Evolutionary conservation across 768 basidiomycete genomes (phyloP).

Genomic region (Serendipita sp.): DNA sequence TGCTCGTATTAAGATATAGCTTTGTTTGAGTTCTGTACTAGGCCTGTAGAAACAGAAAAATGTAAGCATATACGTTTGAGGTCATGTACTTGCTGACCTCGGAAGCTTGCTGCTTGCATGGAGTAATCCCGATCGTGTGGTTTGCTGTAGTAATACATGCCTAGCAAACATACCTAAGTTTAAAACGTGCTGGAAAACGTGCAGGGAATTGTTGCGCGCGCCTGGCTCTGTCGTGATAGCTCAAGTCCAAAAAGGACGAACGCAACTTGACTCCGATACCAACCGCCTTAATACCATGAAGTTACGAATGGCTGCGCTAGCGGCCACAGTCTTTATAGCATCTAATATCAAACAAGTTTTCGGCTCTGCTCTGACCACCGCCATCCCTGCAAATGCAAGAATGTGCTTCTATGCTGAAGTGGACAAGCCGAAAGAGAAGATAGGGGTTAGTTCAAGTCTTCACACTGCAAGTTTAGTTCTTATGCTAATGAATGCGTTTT

Average conservation of each 20-base stretch:
- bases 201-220: too few species aligned
- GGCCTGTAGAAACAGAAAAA: not conserved
- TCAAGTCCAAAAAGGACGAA: too few species aligned
- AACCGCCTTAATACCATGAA: not conserved
- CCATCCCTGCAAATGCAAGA: constrained; percentile 61
- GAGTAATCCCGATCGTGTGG: not conserved
- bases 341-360: not conserved
- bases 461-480: not conserved
- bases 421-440: constrained; percentile 87
- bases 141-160: not conserved
- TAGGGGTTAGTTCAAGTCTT: constrained; percentile 40
- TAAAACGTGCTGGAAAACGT: too few species aligned
- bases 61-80: not conserved
- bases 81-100: not conserved
- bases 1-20: not conserved
- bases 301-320: not conserved
- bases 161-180: not conserved
- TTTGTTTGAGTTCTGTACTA: not conserved
- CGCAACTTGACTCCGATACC: not conserved
- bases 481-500: not conserved
- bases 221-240: too few species aligned
- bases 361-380: constrained; percentile 63
- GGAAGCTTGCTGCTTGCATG: not conserved
- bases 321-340: not conserved
- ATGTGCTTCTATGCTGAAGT: constrained; percentile 93